Conservation (phyloP, 768 basidiomycete genomes). For the Chalciporus sphaerocephalus region DNA sequence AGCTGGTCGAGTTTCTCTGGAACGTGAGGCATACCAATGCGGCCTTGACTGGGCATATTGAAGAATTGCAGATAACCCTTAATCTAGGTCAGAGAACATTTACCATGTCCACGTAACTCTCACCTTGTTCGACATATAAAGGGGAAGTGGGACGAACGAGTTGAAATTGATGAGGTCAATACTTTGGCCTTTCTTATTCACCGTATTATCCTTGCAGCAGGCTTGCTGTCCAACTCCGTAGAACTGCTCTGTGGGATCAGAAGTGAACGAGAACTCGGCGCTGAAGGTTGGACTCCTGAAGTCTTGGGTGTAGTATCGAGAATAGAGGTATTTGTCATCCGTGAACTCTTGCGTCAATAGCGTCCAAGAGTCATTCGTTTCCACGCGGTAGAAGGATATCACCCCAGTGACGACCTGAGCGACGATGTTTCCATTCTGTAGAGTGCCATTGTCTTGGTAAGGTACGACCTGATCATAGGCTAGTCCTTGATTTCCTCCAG, state of each 20-base stretch:
- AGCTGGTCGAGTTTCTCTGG: too few relatives aligned
- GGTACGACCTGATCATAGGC: background rate
- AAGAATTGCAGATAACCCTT: background rate
- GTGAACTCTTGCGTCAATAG: constrained; percentile 4
- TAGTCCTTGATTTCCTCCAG: too few relatives aligned
- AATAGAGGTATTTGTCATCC: background rate
- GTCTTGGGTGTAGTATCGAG: constrained; percentile 24
- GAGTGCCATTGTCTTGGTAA: too few relatives aligned
- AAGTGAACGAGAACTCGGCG: constrained; percentile 31
- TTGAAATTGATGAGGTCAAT: constrained; percentile 37
- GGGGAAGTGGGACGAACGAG: constrained; percentile 34
- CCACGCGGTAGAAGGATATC: background rate
- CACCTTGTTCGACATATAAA: constrained; percentile 38
- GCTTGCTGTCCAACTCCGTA: constrained; percentile 37
- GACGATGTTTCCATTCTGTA: background rate
- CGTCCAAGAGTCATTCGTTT: constrained; percentile 1
- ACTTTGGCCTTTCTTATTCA: constrained; percentile 39
- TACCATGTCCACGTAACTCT: too few relatives aligned
- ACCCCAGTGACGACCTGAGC: too few relatives aligned
- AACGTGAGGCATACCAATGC: too few relatives aligned
- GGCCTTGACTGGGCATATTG: too few relatives aligned
- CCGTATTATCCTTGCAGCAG: constrained; percentile 35
- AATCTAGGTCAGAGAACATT: too few relatives aligned
- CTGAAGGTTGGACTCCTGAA: constrained; percentile 22
- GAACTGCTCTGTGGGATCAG: constrained; percentile 34